Percentiles rank a stretch among this genome's conserved stretches.
Conservation (phyloP, 352 stramenopile genomes). For the Elongisporangium senticosum region DNA sequence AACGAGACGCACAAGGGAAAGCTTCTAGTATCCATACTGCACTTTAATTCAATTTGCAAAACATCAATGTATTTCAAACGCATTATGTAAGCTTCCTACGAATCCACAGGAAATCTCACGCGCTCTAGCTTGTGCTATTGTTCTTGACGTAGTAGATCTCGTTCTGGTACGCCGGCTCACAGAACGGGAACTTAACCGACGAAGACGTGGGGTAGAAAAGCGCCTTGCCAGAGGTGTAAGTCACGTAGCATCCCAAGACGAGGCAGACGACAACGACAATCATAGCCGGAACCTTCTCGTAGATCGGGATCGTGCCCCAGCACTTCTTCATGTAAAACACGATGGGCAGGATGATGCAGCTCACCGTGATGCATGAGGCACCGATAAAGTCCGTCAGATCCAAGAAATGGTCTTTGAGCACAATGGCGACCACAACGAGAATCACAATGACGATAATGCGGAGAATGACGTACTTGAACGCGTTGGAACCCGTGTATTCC, state of each 20-base stretch:
- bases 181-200: slow-evolving; percentile 20
- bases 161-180: slow-evolving; percentile 10
- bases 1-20: too few species aligned
- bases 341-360: slow-evolving; percentile 40
- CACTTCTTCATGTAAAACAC: slow-evolving; percentile 46
- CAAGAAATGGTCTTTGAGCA: slow-evolving; percentile 32
- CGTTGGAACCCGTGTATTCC: slow-evolving; percentile 22
- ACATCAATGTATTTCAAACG: background rate
- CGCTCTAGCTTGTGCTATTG: background rate
- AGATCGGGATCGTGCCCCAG: slow-evolving; percentile 28
- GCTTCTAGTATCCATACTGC: too few species aligned
- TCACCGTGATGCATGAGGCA: slow-evolving; percentile 33
- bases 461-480: slow-evolving; percentile 24
- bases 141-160: slow-evolving; percentile 25
- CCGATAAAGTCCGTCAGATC: slow-evolving; percentile 45
- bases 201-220: slow-evolving; percentile 14
- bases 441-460: slow-evolving; percentile 32
- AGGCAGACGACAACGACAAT: slow-evolving; percentile 31
- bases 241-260: slow-evolving; percentile 31
- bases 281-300: slow-evolving; percentile 27
- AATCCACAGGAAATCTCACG: background rate
- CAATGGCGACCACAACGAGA: slow-evolving; percentile 26
- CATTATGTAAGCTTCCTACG: background rate
- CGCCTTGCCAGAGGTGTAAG: slow-evolving; percentile 20
- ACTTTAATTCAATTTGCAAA: too few species aligned